Evolutionary conservation across 1,284 basidiomycete genomes (phyloP).

Genomic region (Ustilago cynodontis): DNA sequence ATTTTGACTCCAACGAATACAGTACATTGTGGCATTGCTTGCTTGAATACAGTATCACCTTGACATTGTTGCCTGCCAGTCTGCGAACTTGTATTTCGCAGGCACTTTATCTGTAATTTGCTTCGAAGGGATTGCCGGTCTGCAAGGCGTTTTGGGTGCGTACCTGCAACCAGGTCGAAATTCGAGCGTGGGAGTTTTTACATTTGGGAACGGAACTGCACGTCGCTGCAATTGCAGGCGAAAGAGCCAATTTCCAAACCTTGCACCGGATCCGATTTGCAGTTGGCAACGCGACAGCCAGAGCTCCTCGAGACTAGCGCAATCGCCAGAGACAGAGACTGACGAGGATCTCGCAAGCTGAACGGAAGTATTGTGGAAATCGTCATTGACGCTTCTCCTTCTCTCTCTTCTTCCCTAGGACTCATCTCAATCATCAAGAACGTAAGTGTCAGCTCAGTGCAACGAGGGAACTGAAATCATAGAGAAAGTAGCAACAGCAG

Average conservation of each 20-base stretch:
- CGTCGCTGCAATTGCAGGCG: not conserved
- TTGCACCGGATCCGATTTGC: too few relatives aligned
- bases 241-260: too few relatives aligned
- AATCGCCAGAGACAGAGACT: not conserved
- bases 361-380: conserved; percentile 5
- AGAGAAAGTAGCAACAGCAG: not conserved
- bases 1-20: not conserved
- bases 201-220: conserved; percentile 4
- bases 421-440: conserved; percentile 44
- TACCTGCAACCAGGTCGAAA: not conserved
- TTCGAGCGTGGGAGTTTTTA: conserved; percentile 18
- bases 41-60: too few relatives aligned
- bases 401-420: conserved; percentile 22
- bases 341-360: not conserved
- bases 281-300: too few relatives aligned
- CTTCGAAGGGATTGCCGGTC: conserved; percentile 8
- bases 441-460: conserved; percentile 22
- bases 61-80: too few relatives aligned
- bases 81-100: too few relatives aligned
- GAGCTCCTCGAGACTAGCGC: not conserved
- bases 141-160: too few relatives aligned
- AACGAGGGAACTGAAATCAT: too few relatives aligned
- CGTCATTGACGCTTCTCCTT: conserved; percentile 13
- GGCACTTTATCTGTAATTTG: too few relatives aligned
- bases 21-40: too few relatives aligned